A percentile compares a stretch with the other conserved stretches of the same genome.
phyloP scores from a whole-genome alignment of 2,329 filamentous ascomycete species.

The Botrytis fragariae region DNA sequence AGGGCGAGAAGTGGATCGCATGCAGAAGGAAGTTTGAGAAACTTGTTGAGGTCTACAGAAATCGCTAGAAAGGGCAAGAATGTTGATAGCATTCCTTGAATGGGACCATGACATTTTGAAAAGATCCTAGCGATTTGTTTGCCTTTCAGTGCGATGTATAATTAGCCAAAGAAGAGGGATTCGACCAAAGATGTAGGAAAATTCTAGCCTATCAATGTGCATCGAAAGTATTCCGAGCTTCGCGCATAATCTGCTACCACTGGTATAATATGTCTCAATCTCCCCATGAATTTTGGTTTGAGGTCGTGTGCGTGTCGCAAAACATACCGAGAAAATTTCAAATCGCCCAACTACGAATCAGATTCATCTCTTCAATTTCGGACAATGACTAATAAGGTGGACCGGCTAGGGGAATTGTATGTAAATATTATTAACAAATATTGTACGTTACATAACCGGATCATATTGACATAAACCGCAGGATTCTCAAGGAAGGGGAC shows the following conservation, averaged over 20 bases:
- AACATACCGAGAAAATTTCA: neutral
- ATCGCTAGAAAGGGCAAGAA: slow-evolving; percentile 36
- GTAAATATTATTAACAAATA: neutral
- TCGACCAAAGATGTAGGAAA: neutral
- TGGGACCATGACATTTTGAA: neutral
- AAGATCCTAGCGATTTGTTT: neutral
- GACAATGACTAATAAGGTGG: neutral
- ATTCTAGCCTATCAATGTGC: neutral
- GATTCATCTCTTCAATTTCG: neutral
- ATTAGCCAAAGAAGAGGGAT: neutral
- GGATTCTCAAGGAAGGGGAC: neutral
- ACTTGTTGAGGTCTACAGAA: slow-evolving; percentile 47
- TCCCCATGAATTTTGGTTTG: neutral
- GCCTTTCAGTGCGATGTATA: neutral
- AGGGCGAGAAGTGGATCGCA: slow-evolving; percentile 42
- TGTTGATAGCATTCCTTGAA: slow-evolving; percentile 27
- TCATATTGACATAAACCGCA: neutral
- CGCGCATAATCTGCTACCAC: neutral
- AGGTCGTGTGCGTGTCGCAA: neutral
- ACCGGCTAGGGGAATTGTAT: neutral
- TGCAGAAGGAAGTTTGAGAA: slow-evolving; percentile 56
- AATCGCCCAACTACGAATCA: neutral
- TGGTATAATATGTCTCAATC: neutral
- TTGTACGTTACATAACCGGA: neutral
- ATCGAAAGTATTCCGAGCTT: neutral